These are phyloP conservation scores for Jamesozyma gamospora DNA, from an alignment of 805 yeast genomes.

Conservation along the genomic window DNA sequence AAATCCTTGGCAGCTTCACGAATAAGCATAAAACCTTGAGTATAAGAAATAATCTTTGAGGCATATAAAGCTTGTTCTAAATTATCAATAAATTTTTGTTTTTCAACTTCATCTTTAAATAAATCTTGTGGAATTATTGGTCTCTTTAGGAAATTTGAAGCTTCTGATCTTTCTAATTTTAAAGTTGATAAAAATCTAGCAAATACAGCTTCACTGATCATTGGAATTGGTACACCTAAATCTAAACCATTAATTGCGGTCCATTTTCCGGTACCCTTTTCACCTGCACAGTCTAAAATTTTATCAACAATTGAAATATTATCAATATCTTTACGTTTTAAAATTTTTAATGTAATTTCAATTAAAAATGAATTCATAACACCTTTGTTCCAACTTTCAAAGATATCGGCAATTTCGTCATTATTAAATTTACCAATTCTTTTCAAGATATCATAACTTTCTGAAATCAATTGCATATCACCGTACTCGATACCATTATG, in stretches of 20 bases:
- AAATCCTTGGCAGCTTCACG: conserved; percentile 96
- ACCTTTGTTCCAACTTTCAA: conserved; percentile 91
- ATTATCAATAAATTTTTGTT: conserved; percentile 76
- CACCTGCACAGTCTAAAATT: conserved; percentile 95
- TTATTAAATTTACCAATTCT: conserved; percentile 84
- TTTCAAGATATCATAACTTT: conserved; percentile 94
- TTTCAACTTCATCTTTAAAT: conserved; percentile 44
- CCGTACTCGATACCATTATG: conserved; percentile 99
- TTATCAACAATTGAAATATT: conserved; percentile 92
- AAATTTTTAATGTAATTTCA: conserved; percentile 93
- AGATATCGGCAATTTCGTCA: conserved; percentile 89
- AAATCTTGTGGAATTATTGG: conserved; percentile 59
- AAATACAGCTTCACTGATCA: conserved; percentile 98
- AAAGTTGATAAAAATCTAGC: conserved; percentile 91
- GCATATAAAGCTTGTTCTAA: conserved; percentile 98
- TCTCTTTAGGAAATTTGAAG: conserved; percentile 70
- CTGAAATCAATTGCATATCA: conserved; percentile 98
- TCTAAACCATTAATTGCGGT: conserved; percentile 97
- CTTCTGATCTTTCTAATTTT: conserved; percentile 82
- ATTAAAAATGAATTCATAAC: conserved; percentile 93
- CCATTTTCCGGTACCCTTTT: conserved; percentile 99
- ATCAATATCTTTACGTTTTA: conserved; percentile 80
- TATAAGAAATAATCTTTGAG: conserved; percentile 94
- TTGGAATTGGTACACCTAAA: conserved; percentile 95
- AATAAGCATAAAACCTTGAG: conserved; percentile 99